Conservation (phyloP, 257 asterid genomes). For the Nicotiana attenuata region DNA sequence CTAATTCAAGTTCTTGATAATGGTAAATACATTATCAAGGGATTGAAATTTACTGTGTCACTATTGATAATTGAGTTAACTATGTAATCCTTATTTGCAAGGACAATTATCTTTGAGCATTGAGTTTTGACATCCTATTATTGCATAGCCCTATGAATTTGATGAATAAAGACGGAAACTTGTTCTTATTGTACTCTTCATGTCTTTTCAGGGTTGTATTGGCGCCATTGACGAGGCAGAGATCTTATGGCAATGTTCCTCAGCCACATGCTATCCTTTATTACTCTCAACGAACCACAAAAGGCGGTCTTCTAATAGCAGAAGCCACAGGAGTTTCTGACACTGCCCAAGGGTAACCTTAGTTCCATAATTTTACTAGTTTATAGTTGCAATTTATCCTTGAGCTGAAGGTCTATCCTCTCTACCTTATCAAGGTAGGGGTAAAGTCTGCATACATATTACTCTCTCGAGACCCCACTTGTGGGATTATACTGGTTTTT, state of each 20-base stretch:
- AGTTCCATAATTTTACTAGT: neutral
- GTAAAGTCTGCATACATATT: too few species aligned
- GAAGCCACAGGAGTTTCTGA: constrained; percentile 61
- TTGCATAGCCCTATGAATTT: neutral
- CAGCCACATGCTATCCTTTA: constrained; percentile 64
- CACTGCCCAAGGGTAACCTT: constrained; percentile 18
- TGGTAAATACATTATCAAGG: neutral
- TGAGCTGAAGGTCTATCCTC: too few species aligned
- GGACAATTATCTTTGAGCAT: neutral
- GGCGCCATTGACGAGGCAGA: constrained; percentile 67
- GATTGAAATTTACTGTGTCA: neutral
- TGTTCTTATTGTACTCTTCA: neutral
- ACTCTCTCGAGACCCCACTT: too few species aligned
- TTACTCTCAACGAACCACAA: constrained; percentile 56
- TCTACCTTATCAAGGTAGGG: too few species aligned
- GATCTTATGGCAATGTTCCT: constrained; percentile 52
- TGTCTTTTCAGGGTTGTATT: constrained; percentile 40
- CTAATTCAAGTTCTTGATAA: neutral
- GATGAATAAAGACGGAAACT: neutral
- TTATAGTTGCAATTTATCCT: neutral
- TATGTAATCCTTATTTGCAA: neutral
- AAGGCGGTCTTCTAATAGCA: constrained; percentile 43
- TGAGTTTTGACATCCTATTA: neutral
- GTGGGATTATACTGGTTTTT: too few species aligned
- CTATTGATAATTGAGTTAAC: neutral